Base-by-base conservation (phyloP, 2,329 filamentous ascomycete species). In the Dryadomyces quercivorus region DNA sequence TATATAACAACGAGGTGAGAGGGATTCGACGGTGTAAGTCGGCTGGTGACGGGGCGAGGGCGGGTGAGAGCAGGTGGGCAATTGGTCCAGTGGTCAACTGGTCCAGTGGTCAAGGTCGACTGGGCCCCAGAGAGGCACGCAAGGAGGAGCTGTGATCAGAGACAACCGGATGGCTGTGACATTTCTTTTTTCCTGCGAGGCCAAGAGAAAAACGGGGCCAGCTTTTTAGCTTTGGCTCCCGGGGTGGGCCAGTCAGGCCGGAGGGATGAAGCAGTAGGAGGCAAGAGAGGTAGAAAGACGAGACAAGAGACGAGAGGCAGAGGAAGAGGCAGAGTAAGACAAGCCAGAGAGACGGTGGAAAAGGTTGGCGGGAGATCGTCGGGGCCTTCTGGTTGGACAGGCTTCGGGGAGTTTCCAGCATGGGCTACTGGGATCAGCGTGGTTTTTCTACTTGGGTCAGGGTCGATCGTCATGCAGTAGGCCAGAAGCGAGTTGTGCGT, bases 341-440 rank as follows among this genome's bases (percentile, higher is more conserved):
- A 31, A 40, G 9, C 5, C 10, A 40, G 34, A 36, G 34, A 40
- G 36, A 40, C 36, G 36, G 36, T 40, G 36, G 36, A 40, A 40
- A 16, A 40, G 45, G 15, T 20, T 31, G 44, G 51, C 51, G 51
- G 51, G 51, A 53, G 44, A 53, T 53, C 51, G 44, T 26, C 51
- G 45, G 12, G 20, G 18, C 9, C 21, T 10, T 48, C n/a, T 9
- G 26, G 22, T 22, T 21, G 13, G 36, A 3, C 36, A 12, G 4
- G 10, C 10, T 12, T 40, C 36, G 36, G 36, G 36, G 15, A 40
- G 36, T 40, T 40, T 31, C 26, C 26, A 31, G 16, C 20, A 26
- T 16, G 44, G 26, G 21, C 10, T 2, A 18, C 2, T 9, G 21
- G 44, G 44, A 26, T 26, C 44, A 18, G 5, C 21, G 5, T 6